These are phyloP conservation scores for Metroxylon sagu DNA, from an alignment of 176 grass and related monocot genomes.

Conservation along the genomic window DNA sequence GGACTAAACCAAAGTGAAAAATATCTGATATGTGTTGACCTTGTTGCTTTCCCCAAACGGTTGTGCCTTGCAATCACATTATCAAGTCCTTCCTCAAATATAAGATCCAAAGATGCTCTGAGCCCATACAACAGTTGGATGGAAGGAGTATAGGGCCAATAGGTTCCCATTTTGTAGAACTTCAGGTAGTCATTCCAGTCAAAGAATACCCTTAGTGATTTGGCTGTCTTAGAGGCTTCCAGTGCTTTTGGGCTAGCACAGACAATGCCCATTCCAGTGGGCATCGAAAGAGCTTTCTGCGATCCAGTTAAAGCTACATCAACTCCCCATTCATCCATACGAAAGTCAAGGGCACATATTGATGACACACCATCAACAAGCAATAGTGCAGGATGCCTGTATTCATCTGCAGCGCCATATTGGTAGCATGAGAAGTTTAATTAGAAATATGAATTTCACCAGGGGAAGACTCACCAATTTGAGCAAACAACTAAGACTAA, in stretches of 20 bases:
- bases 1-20: no score
- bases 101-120: constrained; percentile 71
- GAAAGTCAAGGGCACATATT: constrained; percentile 86
- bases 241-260: constrained; percentile 82
- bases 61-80: constrained; percentile 68
- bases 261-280: constrained; percentile 79
- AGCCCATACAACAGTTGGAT: constrained; percentile 97
- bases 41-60: constrained; percentile 76
- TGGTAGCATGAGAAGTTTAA: no score
- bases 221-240: constrained; percentile 74
- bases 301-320: constrained; percentile 90
- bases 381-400: constrained; percentile 61
- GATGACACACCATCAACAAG: constrained; percentile 95
- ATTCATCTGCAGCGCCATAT: constrained; percentile 29
- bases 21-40: constrained; percentile 24
- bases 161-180: constrained; percentile 64
- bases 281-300: constrained; percentile 87
- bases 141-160: constrained; percentile 93
- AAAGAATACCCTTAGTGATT: constrained; percentile 80
- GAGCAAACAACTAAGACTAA: no score
- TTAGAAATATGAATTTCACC: no score
- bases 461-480: no score
- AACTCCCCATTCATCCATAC: constrained; percentile 98
- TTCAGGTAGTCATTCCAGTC: constrained; percentile 98
- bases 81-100: constrained; percentile 84